These are phyloP conservation scores for Xylariales sp. DNA, from an alignment of 2,329 filamentous ascomycete species.

Conservation along the genomic window DNA sequence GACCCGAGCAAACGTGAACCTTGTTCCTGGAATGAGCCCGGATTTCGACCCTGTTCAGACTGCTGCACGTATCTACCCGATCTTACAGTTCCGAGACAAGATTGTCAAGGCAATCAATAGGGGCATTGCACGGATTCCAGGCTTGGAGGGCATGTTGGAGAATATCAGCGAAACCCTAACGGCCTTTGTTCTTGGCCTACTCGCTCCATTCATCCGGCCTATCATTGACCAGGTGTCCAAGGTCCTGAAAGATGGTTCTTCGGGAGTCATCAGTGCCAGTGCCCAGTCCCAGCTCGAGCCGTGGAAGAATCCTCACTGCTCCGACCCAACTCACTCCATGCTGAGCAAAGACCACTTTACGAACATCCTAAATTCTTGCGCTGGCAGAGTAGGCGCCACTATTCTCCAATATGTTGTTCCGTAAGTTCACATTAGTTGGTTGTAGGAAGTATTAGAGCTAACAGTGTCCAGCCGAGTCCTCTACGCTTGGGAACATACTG, in stretches of 20 bases:
- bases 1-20: constrained; percentile 44
- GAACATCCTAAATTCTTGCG: constrained; percentile 71
- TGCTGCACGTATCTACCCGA: constrained; percentile 83
- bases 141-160: constrained; percentile 83
- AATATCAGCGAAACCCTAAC: constrained; percentile 92
- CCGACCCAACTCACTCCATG: constrained; percentile 78
- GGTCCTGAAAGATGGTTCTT: constrained; percentile 79
- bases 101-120: constrained; percentile 83
- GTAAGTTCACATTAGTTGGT: constrained; percentile 35
- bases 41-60: constrained; percentile 76
- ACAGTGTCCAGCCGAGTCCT: constrained; percentile 60
- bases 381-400: constrained; percentile 66
- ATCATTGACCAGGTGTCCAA: constrained; percentile 86
- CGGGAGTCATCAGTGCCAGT: constrained; percentile 62
- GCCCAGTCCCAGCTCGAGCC: constrained; percentile 73
- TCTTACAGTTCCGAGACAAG: constrained; percentile 88
- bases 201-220: constrained; percentile 87
- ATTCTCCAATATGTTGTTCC: constrained; percentile 85
- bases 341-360: constrained; percentile 82
- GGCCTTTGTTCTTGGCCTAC: constrained; percentile 82
- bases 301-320: constrained; percentile 71
- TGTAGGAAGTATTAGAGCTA: constrained; percentile 11
- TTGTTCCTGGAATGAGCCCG: constrained; percentile 69
- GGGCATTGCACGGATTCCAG: constrained; percentile 87
- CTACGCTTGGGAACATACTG: constrained; percentile 88